A percentile compares a stretch with the other conserved stretches of the same genome.
These are phyloP conservation scores for Syncephalastrum racemosum DNA, from an alignment of 371 early-diverging fungal genomes.

Conservation along the genomic window DNA sequence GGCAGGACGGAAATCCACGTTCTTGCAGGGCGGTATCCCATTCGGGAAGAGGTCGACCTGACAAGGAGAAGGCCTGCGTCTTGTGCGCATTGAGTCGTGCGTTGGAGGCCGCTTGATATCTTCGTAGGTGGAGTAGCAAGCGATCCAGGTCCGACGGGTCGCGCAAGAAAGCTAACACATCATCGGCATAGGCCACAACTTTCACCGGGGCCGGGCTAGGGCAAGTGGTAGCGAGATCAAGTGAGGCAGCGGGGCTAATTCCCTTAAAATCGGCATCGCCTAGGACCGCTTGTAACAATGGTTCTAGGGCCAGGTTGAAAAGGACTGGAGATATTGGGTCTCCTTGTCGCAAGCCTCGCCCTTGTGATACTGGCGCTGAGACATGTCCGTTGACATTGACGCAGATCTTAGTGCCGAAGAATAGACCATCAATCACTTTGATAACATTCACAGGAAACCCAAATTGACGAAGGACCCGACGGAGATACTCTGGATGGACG, in stretches of 20 bases:
- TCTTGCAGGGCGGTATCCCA: background rate
- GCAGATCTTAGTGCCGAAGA: constrained; percentile 19
- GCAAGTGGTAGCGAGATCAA: background rate
- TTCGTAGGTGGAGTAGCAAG: constrained; percentile 6
- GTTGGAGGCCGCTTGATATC: constrained; percentile 20
- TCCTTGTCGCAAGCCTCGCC: constrained; percentile 24
- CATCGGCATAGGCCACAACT: constrained; percentile 20
- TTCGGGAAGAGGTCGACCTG: constrained; percentile 8
- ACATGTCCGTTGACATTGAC: constrained; percentile 25
- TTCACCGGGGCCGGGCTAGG: constrained; percentile 11
- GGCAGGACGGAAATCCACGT: constrained; percentile 9
- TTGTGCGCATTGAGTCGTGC: constrained; percentile 21
- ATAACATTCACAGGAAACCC: constrained; percentile 5
- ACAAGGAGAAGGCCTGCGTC: constrained; percentile 18
- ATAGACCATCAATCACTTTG: constrained; percentile 4
- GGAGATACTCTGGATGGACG: constrained; percentile 17
- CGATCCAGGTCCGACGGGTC: constrained; percentile 2
- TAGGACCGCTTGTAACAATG: constrained; percentile 20
- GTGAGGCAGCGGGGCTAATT: background rate
- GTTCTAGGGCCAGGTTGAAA: constrained; percentile 34
- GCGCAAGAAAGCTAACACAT: constrained; percentile 18
- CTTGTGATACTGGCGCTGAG: constrained; percentile 10
- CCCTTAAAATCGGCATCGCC: background rate
- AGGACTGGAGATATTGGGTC: constrained; percentile 28
- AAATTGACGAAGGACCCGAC: background rate